These are phyloP conservation scores for Scedosporium apiospermum DNA, from an alignment of 2,329 filamentous ascomycete species.

Conservation along the genomic window DNA sequence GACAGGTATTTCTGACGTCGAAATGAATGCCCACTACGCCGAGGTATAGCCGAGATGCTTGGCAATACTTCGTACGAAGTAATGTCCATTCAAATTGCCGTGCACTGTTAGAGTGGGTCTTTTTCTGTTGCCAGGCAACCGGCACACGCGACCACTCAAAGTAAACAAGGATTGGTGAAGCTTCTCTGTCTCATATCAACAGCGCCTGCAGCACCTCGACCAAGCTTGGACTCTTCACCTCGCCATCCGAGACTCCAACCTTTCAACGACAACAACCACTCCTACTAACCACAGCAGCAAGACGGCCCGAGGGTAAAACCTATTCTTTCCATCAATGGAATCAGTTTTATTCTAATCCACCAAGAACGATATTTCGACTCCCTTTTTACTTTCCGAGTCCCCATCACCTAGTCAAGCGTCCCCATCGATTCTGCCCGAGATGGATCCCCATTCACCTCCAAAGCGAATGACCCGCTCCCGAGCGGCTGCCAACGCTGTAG, in stretches of 20 bases:
- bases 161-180: conserved; percentile 2
- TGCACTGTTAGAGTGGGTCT: not conserved
- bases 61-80: too few species aligned
- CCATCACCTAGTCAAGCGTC: not conserved
- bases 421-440: conserved; percentile 18
- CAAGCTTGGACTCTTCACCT: not conserved
- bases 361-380: not conserved
- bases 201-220: not conserved
- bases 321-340: not conserved
- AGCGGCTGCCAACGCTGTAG: conserved; percentile 30
- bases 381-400: not conserved
- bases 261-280: not conserved
- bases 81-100: too few species aligned
- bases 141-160: not conserved
- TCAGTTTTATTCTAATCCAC: not conserved
- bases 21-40: not conserved
- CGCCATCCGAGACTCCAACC: not conserved
- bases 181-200: not conserved
- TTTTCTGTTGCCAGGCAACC: conserved; percentile 5
- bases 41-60: not conserved
- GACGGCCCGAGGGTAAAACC: not conserved
- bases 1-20: too few species aligned
- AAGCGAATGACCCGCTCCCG: conserved; percentile 48
- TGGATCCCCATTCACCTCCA: conserved; percentile 46
- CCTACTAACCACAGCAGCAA: conserved; percentile 2